Evolutionary conservation across 176 grass and related monocot species (phyloP), one percentile per base, ranked within the genome.

Genomic region (Stipa capillata): DNA sequence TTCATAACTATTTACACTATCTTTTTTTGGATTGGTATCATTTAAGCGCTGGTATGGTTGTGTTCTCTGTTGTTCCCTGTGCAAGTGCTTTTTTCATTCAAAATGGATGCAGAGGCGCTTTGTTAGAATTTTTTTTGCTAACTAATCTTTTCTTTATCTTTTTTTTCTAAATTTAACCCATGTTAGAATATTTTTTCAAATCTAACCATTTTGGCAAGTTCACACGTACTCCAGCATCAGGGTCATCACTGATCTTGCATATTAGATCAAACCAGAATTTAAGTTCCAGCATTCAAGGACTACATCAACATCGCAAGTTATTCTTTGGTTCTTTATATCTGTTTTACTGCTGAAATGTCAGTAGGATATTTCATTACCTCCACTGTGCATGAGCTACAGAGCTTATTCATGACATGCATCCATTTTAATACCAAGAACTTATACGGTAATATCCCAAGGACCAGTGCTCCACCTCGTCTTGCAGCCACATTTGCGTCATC

Each of bases 401-500:
- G 95, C 51, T 90, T 92, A 69, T 53, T 85, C 80, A 94, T 86
- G 66, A 98, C 73, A 85, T 75, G 37, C 83, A 78, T 87, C 92
- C 92, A 98, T 90, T 83, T 88, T 43, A 87, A 13, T 48, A 80
- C n/a, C 83, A 98, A 92, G 78, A 98, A 94, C 49, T 90, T 62
- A 24, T 78, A 89, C 15, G 95, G 95, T 68, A 98, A 85, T 85
- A 92, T 85, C 37, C 95, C 95, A 83, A 98, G 85, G 83, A 92
- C 89, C 77, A 98, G 63, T 37, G 92, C 87, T 10, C 92, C 92
- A 58, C 95, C 95, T 90, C 95, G 87, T 83, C 95, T 98, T 87
- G 95, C 85, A 87, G 95, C 85, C 13, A 94, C 92, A 94, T 98
- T 98, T 74, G 85, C 73, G 63, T 98, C 85, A 67, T 98, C 95